Percentiles rank a stretch among this genome's conserved stretches.
phyloP scores from a whole-genome alignment of 306 rosid genomes.

The Dryas alaskensis region DNA sequence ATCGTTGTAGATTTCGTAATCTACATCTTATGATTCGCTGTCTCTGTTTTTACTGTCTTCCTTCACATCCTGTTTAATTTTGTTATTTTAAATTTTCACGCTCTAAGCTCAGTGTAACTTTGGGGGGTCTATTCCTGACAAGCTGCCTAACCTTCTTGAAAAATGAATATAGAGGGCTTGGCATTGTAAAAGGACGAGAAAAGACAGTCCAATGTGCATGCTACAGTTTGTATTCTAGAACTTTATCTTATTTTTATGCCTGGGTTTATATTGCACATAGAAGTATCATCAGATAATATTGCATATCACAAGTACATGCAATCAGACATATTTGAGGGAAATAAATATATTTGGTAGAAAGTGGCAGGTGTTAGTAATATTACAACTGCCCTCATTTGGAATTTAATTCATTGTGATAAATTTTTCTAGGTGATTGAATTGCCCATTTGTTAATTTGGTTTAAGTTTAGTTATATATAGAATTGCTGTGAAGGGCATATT shows the following conservation, averaged over 20 bases:
- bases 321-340: not conserved
- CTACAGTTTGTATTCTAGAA: not conserved
- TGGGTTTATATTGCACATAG: not conserved
- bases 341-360: not conserved
- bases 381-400: not conserved
- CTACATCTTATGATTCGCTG: no score
- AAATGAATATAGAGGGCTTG: no score
- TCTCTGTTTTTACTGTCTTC: no score
- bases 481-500: not conserved
- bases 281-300: not conserved
- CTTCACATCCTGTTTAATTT: no score
- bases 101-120: no score
- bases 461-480: not conserved
- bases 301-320: not conserved
- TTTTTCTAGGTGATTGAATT: not conserved
- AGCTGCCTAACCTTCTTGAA: no score
- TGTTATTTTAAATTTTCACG: no score
- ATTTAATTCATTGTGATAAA: not conserved
- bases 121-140: no score
- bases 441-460: not conserved
- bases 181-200: not conserved
- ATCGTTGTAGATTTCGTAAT: no score
- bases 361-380: not conserved
- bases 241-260: not conserved
- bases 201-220: not conserved